Conservation (phyloP, 306 rosid genomes). For the Leucaena leucocephala region DNA sequence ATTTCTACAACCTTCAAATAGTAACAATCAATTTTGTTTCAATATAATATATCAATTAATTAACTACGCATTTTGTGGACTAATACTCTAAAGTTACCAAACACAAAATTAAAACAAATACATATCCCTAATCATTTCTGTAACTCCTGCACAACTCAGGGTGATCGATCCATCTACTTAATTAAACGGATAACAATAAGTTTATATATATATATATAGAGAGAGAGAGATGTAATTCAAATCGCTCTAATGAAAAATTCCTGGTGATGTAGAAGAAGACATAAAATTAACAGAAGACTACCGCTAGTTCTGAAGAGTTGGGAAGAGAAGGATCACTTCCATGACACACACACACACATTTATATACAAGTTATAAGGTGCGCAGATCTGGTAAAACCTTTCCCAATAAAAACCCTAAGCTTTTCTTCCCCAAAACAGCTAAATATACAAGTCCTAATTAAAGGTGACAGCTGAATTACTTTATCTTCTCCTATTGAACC, state of each 20-base stretch:
- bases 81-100: not conserved
- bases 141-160: not conserved
- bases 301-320: slow-evolving; percentile 53
- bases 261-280: slow-evolving; percentile 31
- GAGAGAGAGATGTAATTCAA: too few relatives aligned
- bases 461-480: not conserved
- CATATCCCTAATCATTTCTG: not conserved
- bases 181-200: not conserved
- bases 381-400: slow-evolving; percentile 44
- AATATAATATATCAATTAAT: not conserved
- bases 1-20: too few relatives aligned
- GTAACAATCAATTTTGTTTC: too few relatives aligned
- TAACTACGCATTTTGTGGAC: not conserved
- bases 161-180: not conserved
- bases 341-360: not conserved
- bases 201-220: not conserved
- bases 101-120: not conserved
- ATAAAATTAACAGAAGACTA: slow-evolving; percentile 2
- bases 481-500: slow-evolving; percentile 11
- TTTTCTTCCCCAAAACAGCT: not conserved
- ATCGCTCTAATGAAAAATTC: not conserved
- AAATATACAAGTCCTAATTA: not conserved
- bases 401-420: slow-evolving; percentile 6
- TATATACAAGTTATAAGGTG: not conserved
- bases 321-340: slow-evolving; percentile 47